Evolutionary conservation across 2,329 filamentous ascomycete species (phyloP).

Genomic region (Cytospora mali): DNA sequence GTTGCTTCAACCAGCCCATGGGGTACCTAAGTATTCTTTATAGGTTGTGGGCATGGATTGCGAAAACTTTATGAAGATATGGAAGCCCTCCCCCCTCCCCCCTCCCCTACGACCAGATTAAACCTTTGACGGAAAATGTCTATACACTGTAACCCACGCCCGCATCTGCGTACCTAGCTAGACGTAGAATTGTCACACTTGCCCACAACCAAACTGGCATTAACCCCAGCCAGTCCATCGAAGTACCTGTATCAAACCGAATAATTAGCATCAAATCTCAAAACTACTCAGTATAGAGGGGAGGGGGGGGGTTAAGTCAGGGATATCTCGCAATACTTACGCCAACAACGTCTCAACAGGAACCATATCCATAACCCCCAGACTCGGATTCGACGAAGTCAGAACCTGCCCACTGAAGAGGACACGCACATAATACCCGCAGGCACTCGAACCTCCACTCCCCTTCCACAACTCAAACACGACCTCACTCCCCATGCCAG

Average conservation of each 20-base stretch:
- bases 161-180: background rate
- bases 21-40: too few relatives aligned
- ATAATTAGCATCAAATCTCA: background rate
- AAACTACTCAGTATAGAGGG: background rate
- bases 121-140: too few relatives aligned
- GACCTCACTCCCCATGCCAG: constrained; percentile 79
- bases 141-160: too few relatives aligned
- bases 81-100: too few relatives aligned
- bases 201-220: constrained; percentile 44
- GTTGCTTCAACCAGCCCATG: too few relatives aligned
- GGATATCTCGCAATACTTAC: background rate
- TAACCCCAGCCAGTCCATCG: constrained; percentile 65
- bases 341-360: constrained; percentile 62
- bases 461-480: constrained; percentile 72
- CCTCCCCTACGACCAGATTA: too few relatives aligned
- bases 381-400: constrained; percentile 64
- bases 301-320: background rate
- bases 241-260: constrained; percentile 59
- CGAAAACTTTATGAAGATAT: too few relatives aligned
- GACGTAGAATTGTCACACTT: constrained; percentile 22
- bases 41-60: too few relatives aligned
- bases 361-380: constrained; percentile 70
- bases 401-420: constrained; percentile 69
- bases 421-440: constrained; percentile 60
- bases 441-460: constrained; percentile 29